Evolutionary conservation across 306 rosid genomes (phyloP).

Genomic region (Quercus cerris): DNA sequence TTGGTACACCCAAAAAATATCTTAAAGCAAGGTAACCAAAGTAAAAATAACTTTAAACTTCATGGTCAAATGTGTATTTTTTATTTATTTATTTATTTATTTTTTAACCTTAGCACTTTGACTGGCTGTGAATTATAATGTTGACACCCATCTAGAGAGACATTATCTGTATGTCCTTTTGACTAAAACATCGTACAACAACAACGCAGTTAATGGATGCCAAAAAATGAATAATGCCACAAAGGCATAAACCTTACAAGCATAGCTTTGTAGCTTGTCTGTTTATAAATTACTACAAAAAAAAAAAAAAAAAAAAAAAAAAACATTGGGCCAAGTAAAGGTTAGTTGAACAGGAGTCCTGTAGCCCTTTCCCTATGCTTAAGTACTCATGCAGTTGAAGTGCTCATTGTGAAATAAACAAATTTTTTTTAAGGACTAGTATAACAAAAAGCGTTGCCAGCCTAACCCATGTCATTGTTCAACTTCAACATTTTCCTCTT

Average conservation of each 20-base stretch:
- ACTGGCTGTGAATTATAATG: not conserved
- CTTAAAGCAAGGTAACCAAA: too few species aligned
- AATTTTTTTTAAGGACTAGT: slow-evolving; percentile 22
- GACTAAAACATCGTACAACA: slow-evolving; percentile 25
- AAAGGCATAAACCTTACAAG: slow-evolving; percentile 24
- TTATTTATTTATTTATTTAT: too few species aligned
- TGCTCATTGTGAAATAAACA: slow-evolving; percentile 29
- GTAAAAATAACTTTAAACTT: too few species aligned
- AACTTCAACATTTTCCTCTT: not conserved
- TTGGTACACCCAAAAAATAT: too few species aligned
- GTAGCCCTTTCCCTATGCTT: slow-evolving; percentile 17
- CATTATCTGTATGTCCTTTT: slow-evolving; percentile 17
- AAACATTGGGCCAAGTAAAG: slow-evolving; percentile 6
- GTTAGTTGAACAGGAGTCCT: slow-evolving; percentile 16
- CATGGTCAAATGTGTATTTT: too few species aligned
- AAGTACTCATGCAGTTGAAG: slow-evolving; percentile 26
- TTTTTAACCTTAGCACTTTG: too few species aligned
- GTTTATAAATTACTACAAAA: slow-evolving; percentile 14
- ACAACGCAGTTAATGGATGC: slow-evolving; percentile 18
- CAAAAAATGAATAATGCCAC: slow-evolving; percentile 23
- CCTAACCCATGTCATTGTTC: slow-evolving; percentile 11
- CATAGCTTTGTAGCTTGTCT: slow-evolving; percentile 27
- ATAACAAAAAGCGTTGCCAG: slow-evolving; percentile 18
- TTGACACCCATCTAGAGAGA: slow-evolving; percentile 2
- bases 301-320: not conserved